phyloP scores from a whole-genome alignment of 805 yeast genomes.

The Wickerhamomyces canadensis region DNA sequence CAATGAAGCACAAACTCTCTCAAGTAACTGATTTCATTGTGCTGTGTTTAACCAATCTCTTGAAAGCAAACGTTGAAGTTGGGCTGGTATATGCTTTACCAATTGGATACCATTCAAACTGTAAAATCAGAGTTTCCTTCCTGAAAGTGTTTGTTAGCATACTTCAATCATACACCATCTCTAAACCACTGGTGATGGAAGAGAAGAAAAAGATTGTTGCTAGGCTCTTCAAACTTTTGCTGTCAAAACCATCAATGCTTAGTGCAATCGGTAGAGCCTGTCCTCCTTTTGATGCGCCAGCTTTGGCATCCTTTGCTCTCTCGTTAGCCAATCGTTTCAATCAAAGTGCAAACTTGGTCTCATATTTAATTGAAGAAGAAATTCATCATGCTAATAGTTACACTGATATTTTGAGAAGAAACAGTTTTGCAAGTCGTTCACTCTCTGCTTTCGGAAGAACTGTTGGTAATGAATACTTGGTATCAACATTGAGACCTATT shows the following conservation, averaged over 20 bases:
- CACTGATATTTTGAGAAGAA: constrained; percentile 72
- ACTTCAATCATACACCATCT: constrained; percentile 28
- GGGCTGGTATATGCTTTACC: constrained; percentile 75
- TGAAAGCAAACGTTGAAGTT: constrained; percentile 68
- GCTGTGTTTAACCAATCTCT: constrained; percentile 57
- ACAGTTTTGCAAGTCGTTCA: constrained; percentile 76
- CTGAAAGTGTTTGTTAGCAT: constrained; percentile 74
- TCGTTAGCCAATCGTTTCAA: constrained; percentile 44
- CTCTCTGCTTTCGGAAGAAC: constrained; percentile 64
- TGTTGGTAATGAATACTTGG: constrained; percentile 58
- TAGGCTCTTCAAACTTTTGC: constrained; percentile 24
- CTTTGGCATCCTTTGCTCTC: constrained; percentile 60
- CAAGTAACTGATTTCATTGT: constrained; percentile 59
- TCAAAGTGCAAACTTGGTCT: constrained; percentile 41
- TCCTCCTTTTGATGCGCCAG: constrained; percentile 63
- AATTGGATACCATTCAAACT: constrained; percentile 67
- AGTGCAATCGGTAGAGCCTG: constrained; percentile 56
- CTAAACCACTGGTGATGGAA: constrained; percentile 21
- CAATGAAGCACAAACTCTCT: constrained; percentile 47
- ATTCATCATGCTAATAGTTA: constrained; percentile 54
- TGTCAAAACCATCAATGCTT: constrained; percentile 37
- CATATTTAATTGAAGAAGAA: constrained; percentile 54
- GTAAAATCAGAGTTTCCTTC: constrained; percentile 62
- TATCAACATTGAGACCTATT: constrained; percentile 47
- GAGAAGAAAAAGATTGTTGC: constrained; percentile 23